Evolutionary conservation across 2,329 filamentous ascomycete genomes (phyloP), one percentile per base, ranked within the genome.

Genomic region (Clarireedia homoeocarpa): DNA sequence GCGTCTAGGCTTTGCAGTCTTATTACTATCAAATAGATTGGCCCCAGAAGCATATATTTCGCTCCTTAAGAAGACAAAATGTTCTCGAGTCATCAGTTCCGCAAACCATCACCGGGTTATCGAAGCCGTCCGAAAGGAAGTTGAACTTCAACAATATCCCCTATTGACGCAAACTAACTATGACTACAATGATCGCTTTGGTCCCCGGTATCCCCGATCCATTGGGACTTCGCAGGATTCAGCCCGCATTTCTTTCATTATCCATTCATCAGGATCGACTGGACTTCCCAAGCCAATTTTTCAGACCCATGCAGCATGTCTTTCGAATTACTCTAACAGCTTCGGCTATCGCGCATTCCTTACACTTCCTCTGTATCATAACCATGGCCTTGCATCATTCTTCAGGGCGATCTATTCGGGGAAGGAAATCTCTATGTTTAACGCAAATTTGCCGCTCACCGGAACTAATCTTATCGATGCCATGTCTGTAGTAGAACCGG

Each of bases 261-360:
- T 70, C 4, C 63, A 66, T 30, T 12, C 63, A 24, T 61, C 63
- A 26, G 82, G 83, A 3, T 82, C 78, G 0, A 76, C 83, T 0
- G 82, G 82, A 0, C 70, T 84, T 0, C 82, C 83, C 7, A 85
- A 85, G 53, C 78, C 78, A 0, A 79, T 82, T 48, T 77, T 73
- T 56, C 73, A 78, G 45, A 77, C 75, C 2, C 76, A 82, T 51
- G 62, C 47, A 12, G 59, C 62, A 26, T 57, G 52, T 36, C 49
- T 67, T 12, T 61, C 63, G 0, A 70, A 70, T 61, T 68, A 71
- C 12, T 69, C 75, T 9, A 60, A 42, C 39, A 60, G 58, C 12
- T 59, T 61, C 52, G 58, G 51, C 1, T 57, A 54, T 34, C 45
- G 55, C 7, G 61, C 74, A 0, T 78, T 84, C 56, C 73, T 81